Evolutionary conservation across 352 stramenopile genomes (phyloP).

Genomic region (Phytophthora chlamydospora): DNA sequence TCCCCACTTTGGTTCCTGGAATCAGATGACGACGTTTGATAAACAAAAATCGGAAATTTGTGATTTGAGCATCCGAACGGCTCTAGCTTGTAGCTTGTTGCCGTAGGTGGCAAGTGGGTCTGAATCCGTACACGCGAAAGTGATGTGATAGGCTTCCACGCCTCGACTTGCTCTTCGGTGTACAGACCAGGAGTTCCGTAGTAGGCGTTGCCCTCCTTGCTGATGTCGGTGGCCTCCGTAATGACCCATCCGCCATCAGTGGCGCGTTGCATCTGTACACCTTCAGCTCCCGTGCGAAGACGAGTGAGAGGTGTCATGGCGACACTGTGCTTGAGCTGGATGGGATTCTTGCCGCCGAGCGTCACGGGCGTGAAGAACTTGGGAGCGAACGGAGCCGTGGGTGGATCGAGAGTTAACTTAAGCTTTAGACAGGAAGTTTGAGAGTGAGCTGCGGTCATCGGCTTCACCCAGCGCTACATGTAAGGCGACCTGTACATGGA

Average conservation of each 20-base stretch:
- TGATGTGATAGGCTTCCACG: constrained; percentile 54
- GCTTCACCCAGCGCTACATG: constrained; percentile 1
- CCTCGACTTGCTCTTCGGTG: constrained; percentile 44
- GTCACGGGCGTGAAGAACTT: constrained; percentile 42
- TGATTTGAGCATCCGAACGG: no score
- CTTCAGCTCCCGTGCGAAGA: constrained; percentile 27
- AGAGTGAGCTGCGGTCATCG: constrained; percentile 9
- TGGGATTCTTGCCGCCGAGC: constrained; percentile 36
- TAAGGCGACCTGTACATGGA: no score
- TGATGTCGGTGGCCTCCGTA: constrained; percentile 52
- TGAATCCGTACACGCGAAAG: no score
- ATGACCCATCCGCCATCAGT: constrained; percentile 51
- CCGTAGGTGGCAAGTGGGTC: no score
- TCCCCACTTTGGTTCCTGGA: constrained; percentile 17
- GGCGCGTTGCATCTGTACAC: constrained; percentile 40
- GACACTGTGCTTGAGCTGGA: constrained; percentile 50
- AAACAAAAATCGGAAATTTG: constrained; percentile 4
- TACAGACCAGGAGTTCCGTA: constrained; percentile 47
- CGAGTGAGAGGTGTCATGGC: constrained; percentile 57
- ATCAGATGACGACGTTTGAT: constrained; percentile 21
- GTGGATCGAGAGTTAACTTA: constrained; percentile 1
- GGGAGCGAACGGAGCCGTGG: constrained; percentile 14
- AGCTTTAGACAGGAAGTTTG: constrained; percentile 10
- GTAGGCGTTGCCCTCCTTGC: constrained; percentile 26
- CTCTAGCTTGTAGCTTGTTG: no score